Evolutionary conservation across 164 flowering plant species (phyloP), one percentile per base, ranked within the genome.

Genomic region (Platanus orientalis): DNA sequence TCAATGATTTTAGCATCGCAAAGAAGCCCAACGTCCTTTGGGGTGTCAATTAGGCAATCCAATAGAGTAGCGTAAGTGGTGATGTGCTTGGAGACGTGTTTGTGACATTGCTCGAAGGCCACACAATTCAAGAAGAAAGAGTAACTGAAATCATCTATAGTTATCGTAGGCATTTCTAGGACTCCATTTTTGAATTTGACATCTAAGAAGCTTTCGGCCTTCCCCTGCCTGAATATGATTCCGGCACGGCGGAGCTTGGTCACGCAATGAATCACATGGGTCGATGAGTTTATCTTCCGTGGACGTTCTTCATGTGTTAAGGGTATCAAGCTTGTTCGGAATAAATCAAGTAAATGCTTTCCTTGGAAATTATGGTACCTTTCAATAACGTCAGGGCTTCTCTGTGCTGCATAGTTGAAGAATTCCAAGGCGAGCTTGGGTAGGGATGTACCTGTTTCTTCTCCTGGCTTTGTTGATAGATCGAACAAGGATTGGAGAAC

Each of bases 281-380:
- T 58, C 9, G 36, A n/a, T 32, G 36, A 9, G 36, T 32, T 32
- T 32, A 32, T 9, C 36, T 32, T 32, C 40, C 0, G 20, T 0
- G 67, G 75, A n/a, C n/a, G n/a, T 29, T 74, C 66, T 29, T 60
- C 62, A 1, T 40, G 56, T 0, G 67, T 67, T 0, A 7, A 57
- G 2, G 81, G 72, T 7, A 80, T 67, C 66, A 73, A 73, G 51
- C 79, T 81, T 0, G 73, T 27, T 0, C 87, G 71, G 9, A 80
- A 60, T 50, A 85, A 58, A 63, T 85, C 90, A 2, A 85, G 84
- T 16, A 85, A 44, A 53, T 85, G 88, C 36, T 32, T 70, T 1
- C 67, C 76, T 19, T 32, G 25, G 0, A 63, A 58, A 13, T 68
- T 21, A 5, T 3, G 11, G 61, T 28, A 61, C 30, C 56, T 65